Percentiles rank a stretch among this genome's conserved stretches.
Conservation (phyloP, 1,284 basidiomycete species). For the Vanrija pseudolonga region DNA sequence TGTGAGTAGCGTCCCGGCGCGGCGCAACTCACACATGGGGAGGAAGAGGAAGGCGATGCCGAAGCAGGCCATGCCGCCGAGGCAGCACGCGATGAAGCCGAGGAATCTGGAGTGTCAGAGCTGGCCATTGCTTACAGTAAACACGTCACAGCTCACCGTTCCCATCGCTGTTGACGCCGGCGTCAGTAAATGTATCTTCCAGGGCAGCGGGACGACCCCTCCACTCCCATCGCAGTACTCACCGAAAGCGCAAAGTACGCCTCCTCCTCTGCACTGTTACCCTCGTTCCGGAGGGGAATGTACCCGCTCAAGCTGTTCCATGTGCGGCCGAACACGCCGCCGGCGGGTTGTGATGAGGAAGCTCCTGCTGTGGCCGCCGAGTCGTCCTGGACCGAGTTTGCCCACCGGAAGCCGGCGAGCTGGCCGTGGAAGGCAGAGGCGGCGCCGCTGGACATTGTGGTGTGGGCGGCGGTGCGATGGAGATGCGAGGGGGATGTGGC, state of each 20-base stretch:
- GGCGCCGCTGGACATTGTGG: conserved; percentile 26
- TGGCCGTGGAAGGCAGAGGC: conserved; percentile 46
- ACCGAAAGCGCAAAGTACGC: conserved; percentile 92
- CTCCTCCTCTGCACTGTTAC: conserved; percentile 89
- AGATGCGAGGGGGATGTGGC: background rate
- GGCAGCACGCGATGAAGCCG: conserved; percentile 86
- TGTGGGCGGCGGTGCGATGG: background rate
- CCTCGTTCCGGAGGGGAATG: conserved; percentile 78
- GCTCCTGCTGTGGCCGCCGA: conserved; percentile 54
- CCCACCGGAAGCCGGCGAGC: conserved; percentile 71
- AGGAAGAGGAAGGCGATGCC: conserved; percentile 89
- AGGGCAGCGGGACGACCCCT: background rate
- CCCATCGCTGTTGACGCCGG: conserved; percentile 33
- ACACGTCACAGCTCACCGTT: conserved; percentile 24
- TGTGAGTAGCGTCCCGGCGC: background rate
- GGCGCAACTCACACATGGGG: conserved; percentile 57
- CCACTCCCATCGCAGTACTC: conserved; percentile 17
- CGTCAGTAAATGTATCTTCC: background rate
- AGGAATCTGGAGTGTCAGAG: conserved; percentile 59
- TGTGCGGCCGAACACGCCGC: conserved; percentile 52
- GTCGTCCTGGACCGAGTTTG: conserved; percentile 68
- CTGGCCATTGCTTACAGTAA: background rate
- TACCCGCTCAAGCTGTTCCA: conserved; percentile 65
- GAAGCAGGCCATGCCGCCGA: conserved; percentile 92
- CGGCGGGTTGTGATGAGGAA: conserved; percentile 27